Base-by-base conservation (phyloP, 148 eudicot genomes). In the Camellia lanceoleosa region DNA sequence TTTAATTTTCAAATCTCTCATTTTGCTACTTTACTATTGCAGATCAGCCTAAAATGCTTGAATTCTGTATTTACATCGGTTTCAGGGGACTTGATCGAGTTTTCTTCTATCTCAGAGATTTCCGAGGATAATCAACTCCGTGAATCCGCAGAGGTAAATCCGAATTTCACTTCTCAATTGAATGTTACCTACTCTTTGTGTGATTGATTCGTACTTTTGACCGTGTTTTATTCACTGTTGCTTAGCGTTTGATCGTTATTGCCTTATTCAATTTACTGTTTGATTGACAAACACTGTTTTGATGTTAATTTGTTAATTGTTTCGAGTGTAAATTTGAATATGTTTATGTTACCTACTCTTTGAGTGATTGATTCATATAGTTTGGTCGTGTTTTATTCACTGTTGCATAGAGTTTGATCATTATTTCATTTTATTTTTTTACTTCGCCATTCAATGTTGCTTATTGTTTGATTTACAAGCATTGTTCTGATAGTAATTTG, bases 31-130 rank as follows among this genome's bases (percentile, higher is more conserved):
- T 11, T 30, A 0, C 16, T 67, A 23, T 75, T 19, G 43, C 72
- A 88, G 90, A 30, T 75, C n/a, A 64, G 72, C 19, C 88, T 85
- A 80, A 89, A 84, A 83, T 87, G 67, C 72, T 81, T 91, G 88
- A 81, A 85, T 69, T 79, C 84, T 19, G 91, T 41, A 47, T 87
- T 85, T 62, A 44, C 84, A 10, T 84, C 87, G 1, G 81, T 71
- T 80, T 70, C 84, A 7, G 92, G 84, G 76, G 84, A 84, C 16
- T 68, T 82, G 56, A 55, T 65, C 77, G 80, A 74, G 60, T 59
- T 77, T 46, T 72, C 88, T 14, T 52, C 81, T 2, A 64, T 71
- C 68, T 75, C 88, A 30, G 58, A 0, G 91, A 88, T 30, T 62
- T 49, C 49, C 81, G 63, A 63, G 84, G 56, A 52, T 83, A 13